These are phyloP conservation scores for Pseudozyma sp. DNA, from an alignment of 1,284 basidiomycete genomes.

Conservation along the genomic window DNA sequence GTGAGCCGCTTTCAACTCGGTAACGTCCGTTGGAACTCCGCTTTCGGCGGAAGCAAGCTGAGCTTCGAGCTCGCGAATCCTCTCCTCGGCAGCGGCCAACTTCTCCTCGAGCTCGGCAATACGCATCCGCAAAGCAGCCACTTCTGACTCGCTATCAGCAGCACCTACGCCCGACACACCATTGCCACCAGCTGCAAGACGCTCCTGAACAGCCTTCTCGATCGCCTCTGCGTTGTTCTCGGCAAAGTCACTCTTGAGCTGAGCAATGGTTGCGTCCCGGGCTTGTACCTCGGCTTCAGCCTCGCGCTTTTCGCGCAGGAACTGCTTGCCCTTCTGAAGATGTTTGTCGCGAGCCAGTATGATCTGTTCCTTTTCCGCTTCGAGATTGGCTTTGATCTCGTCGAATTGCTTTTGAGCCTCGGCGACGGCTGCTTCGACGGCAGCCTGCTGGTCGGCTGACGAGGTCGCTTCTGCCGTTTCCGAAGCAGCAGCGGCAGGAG, in stretches of 20 bases:
- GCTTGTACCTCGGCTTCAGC: conserved; percentile 53
- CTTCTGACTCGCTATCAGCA: conserved; percentile 17
- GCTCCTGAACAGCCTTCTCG: conserved; percentile 53
- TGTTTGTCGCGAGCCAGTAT: conserved; percentile 43
- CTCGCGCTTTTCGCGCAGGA: conserved; percentile 40
- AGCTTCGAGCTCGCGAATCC: conserved; percentile 48
- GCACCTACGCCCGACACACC: background rate
- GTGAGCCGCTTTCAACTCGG: conserved; percentile 44
- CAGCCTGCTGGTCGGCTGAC: conserved; percentile 28
- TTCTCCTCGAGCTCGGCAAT: conserved; percentile 61
- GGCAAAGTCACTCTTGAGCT: conserved; percentile 51
- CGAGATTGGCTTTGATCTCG: conserved; percentile 48
- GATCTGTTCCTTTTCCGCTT: conserved; percentile 34
- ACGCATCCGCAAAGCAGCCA: conserved; percentile 36
- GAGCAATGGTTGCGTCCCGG: conserved; percentile 45
- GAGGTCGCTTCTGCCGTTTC: conserved; percentile 10
- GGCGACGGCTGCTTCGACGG: conserved; percentile 41
- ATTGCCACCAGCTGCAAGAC: conserved; percentile 16
- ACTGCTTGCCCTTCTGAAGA: conserved; percentile 50
- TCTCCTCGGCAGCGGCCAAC: conserved; percentile 41
- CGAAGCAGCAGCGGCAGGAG: conserved; percentile 21
- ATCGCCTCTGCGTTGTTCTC: conserved; percentile 55
- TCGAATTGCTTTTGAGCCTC: conserved; percentile 57
- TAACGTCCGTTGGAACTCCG: conserved; percentile 17
- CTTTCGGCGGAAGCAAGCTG: conserved; percentile 32